Conservation (phyloP, 768 basidiomycete species). For the Mycena polygramma region DNA sequence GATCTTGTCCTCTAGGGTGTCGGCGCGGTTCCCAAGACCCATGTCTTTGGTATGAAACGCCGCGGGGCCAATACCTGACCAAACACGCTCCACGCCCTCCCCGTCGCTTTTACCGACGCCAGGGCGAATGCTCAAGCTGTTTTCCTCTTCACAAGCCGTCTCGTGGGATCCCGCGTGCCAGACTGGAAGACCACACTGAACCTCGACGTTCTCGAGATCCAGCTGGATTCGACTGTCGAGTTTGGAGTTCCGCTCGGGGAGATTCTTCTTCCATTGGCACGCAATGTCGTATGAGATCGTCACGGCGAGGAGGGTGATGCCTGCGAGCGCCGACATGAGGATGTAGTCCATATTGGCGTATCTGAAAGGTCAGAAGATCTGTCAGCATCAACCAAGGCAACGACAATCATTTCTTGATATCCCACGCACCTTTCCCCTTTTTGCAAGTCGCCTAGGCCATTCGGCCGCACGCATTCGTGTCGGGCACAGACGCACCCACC, state of each 20-base stretch:
- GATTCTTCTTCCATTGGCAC: too few species aligned
- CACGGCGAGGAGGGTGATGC: slow-evolving; percentile 4
- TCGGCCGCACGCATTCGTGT: slow-evolving; percentile 33
- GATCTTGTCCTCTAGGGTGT: too few species aligned
- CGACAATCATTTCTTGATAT: neutral
- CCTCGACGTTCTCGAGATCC: neutral
- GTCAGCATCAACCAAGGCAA: neutral
- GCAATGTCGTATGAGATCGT: neutral
- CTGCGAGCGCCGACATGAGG: slow-evolving; percentile 33
- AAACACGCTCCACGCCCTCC: too few species aligned
- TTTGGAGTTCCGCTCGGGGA: neutral
- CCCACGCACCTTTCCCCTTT: slow-evolving; percentile 39
- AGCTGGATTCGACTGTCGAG: neutral
- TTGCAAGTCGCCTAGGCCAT: slow-evolving; percentile 26
- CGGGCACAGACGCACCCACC: slow-evolving; percentile 32
- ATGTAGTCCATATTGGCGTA: slow-evolving; percentile 42
- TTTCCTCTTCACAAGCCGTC: too few species aligned
- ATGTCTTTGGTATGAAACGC: too few species aligned
- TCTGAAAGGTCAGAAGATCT: slow-evolving; percentile 17
- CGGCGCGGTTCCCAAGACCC: too few species aligned
- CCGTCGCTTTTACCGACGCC: too few species aligned
- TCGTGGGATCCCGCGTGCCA: slow-evolving; percentile 35
- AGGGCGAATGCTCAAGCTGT: too few species aligned
- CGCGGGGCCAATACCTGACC: too few species aligned
- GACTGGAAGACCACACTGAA: slow-evolving; percentile 24